Percentiles rank a stretch among this genome's conserved stretches.
Conservation (phyloP, 108 stramenopile genomes). For the Stephanodiscus minutulus region DNA sequence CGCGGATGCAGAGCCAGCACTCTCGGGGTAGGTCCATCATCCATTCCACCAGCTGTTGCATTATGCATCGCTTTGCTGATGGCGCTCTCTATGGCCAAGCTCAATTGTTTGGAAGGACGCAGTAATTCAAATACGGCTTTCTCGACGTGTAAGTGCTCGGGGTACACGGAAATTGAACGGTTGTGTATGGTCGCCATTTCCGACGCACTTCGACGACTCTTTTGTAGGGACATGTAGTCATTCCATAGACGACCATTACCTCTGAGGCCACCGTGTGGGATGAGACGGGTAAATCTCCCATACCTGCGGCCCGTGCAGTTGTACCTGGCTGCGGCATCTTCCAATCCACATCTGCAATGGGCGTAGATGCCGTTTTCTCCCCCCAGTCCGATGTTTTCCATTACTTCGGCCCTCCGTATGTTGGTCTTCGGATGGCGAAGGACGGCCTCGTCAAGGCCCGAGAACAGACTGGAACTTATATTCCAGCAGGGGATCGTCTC, state of each 20-base stretch:
- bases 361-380: background rate
- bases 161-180: background rate
- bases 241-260: constrained; percentile 29
- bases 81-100: constrained; percentile 17
- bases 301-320: background rate
- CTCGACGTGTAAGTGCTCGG: constrained; percentile 28
- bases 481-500: constrained; percentile 22
- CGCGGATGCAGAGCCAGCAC: constrained; percentile 72
- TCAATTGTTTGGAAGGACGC: constrained; percentile 21
- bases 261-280: constrained; percentile 31
- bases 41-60: background rate
- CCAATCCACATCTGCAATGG: background rate
- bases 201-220: background rate
- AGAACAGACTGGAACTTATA: constrained; percentile 15
- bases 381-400: constrained; percentile 8
- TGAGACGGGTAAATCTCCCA: constrained; percentile 24
- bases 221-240: constrained; percentile 25
- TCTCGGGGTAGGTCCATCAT: background rate
- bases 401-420: constrained; percentile 21
- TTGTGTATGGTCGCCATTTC: background rate
- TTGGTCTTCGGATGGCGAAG: constrained; percentile 31
- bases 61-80: constrained; percentile 8
- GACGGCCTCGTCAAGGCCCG: constrained; percentile 18
- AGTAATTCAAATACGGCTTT: constrained; percentile 26
- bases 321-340: background rate